Base-by-base conservation (phyloP, 805 yeast species). In the Candida sakaeoensis region DNA sequence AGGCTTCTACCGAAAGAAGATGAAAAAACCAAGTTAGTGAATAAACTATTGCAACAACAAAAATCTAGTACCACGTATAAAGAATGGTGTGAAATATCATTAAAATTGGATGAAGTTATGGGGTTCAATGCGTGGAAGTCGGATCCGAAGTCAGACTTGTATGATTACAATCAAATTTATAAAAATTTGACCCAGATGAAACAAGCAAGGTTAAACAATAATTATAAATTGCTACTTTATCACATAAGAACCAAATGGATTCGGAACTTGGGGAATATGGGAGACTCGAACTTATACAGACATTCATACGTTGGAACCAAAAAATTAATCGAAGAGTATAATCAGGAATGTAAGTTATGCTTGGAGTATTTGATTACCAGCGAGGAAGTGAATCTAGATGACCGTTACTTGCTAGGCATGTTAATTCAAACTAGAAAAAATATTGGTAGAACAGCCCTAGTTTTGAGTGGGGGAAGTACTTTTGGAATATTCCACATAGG, bases 401-500 rank as follows among this genome's bases (percentile, higher is more conserved):
- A 82, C 44, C 59, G 77, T 9, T 81, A 85, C 51, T 68, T 86
- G 12, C 64, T 91, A 41, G 85, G 85, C 2, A 85, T 86, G 75
- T 66, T 91, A 24, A 77, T 85, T 28, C 95, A 91, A 55, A 86
- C 97, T 0, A 72, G 96, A 44, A 85, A 85, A 58, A 88, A 90
- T 52, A 86, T 86, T 37, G 99, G 99, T 0, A 72, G 96, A 40
- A 90, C 98, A 0, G 99, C 98, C 0, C 66, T 93, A 19, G 88
- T 95, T n/a, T 72, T 93, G 39, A 83, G 95, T 35, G 99, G 99
- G 1, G 99, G 99, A 2, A 89, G 95, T 2, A 85, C 95, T 4
- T 85, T 91, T 65, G 99, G 98, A 0, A 63, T 91, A 37, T 80
- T 90, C 45, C 98, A 91, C 49, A 85, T 89, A 42, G 99, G 99